These are phyloP conservation scores for Dothistroma septosporum DNA, from an alignment of 2,329 filamentous ascomycete species.

Conservation along the genomic window DNA sequence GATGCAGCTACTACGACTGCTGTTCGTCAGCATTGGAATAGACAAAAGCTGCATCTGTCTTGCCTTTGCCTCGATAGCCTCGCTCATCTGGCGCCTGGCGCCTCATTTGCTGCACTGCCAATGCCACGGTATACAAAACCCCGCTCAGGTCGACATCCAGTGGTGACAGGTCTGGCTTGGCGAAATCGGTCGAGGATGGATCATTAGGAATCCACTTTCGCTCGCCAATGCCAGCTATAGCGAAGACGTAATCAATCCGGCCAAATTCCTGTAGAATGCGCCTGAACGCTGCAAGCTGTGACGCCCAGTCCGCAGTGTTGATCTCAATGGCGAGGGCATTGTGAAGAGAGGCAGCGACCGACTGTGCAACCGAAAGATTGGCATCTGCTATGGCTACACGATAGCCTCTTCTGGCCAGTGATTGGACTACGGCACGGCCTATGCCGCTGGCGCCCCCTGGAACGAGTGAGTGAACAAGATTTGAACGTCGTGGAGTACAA, in stretches of 20 bases:
- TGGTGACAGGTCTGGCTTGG: constrained; percentile 38
- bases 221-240: constrained; percentile 40
- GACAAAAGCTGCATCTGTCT: constrained; percentile 9
- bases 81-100: constrained; percentile 35
- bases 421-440: constrained; percentile 32
- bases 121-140: constrained; percentile 40
- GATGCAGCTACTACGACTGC: constrained; percentile 35
- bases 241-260: constrained; percentile 40
- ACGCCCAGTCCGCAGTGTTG: constrained; percentile 37
- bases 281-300: constrained; percentile 38
- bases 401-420: constrained; percentile 37
- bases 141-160: constrained; percentile 43
- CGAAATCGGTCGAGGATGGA: constrained; percentile 28
- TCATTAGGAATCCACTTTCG: constrained; percentile 35
- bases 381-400: constrained; percentile 48
- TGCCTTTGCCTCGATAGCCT: constrained; percentile 40
- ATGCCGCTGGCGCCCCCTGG: constrained; percentile 34
- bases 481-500: background rate
- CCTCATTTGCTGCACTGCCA: constrained; percentile 45
- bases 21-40: background rate
- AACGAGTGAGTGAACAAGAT: background rate
- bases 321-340: constrained; percentile 26
- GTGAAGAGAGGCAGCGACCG: constrained; percentile 26
- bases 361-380: constrained; percentile 28
- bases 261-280: constrained; percentile 33